phyloP scores from a whole-genome alignment of 2,329 filamentous ascomycete species.

The Colletotrichum sp. region DNA sequence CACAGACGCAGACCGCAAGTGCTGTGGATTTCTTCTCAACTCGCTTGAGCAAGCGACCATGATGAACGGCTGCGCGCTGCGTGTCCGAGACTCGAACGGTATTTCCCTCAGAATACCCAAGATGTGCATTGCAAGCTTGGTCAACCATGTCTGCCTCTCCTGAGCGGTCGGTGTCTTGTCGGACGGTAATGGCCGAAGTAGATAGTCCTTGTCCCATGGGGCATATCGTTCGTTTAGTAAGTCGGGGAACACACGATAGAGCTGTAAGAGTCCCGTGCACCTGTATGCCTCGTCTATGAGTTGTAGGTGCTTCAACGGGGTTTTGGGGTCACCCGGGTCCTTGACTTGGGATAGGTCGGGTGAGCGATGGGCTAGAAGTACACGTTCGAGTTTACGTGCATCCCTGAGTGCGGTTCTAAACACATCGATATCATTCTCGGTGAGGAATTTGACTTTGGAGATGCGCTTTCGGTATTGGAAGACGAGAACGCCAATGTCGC shows the following conservation, averaged over 20 bases:
- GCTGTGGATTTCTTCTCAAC: not conserved
- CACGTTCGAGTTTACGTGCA: conserved; percentile 21
- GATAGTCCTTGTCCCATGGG: conserved; percentile 10
- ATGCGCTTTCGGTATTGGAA: conserved; percentile 24
- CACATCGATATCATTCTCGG: conserved; percentile 20
- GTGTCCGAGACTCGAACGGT: conserved; percentile 17
- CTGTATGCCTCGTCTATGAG: conserved; percentile 25
- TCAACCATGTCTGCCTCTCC: conserved; percentile 24
- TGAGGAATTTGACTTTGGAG: conserved; percentile 21
- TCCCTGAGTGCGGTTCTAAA: conserved; percentile 18
- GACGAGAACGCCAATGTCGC: conserved; percentile 23
- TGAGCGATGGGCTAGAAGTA: conserved; percentile 4
- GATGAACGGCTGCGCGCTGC: conserved; percentile 14
- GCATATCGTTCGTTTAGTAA: conserved; percentile 23
- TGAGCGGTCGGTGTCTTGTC: not conserved
- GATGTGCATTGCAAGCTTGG: conserved; percentile 21
- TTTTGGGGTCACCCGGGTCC: conserved; percentile 21
- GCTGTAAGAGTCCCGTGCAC: conserved; percentile 21
- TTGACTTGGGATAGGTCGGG: conserved; percentile 11
- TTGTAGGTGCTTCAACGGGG: conserved; percentile 19
- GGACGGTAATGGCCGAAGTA: not conserved
- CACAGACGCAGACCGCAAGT: not conserved
- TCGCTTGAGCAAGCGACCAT: conserved; percentile 23
- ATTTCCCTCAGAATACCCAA: conserved; percentile 17
- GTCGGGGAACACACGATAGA: conserved; percentile 29